Evolutionary conservation across 495 filamentous ascomycete species (phyloP).

Genomic region (Eremomyces bilateralis): DNA sequence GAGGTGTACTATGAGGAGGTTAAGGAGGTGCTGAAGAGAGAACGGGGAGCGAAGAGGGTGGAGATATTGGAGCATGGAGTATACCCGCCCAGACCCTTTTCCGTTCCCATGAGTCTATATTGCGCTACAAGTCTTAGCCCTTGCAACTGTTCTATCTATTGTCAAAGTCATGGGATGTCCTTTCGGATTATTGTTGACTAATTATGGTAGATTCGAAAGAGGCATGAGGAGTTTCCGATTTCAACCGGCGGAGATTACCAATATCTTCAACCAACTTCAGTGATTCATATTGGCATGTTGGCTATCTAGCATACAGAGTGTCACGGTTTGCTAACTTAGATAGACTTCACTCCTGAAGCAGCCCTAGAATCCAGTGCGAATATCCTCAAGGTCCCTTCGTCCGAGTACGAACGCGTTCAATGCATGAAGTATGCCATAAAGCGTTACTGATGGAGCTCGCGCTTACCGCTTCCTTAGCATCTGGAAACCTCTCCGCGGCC

Average conservation of each 20-base stretch:
- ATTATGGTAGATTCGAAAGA: constrained; percentile 2
- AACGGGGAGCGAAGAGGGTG: neutral
- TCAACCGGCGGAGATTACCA: constrained; percentile 3
- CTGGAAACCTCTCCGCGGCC: constrained; percentile 3
- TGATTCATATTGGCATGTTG: constrained; percentile 1
- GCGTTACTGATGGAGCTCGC: neutral
- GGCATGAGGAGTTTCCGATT: constrained; percentile 3
- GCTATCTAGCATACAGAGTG: too few relatives aligned
- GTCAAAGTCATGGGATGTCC: too few relatives aligned
- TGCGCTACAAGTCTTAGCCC: too few relatives aligned
- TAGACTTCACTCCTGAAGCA: neutral
- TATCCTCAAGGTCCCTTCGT: neutral
- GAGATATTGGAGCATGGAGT: constrained; percentile 5
- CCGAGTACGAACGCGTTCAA: neutral
- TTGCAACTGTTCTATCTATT: too few relatives aligned
- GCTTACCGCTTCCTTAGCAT: neutral
- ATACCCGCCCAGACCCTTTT: neutral
- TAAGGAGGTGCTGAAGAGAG: neutral
- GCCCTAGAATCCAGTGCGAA: neutral
- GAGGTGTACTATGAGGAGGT: constrained; percentile 2
- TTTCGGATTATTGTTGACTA: too few relatives aligned
- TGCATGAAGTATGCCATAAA: neutral
- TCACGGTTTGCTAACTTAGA: too few relatives aligned
- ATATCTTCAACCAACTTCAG: constrained; percentile 3
- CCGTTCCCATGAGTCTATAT: too few relatives aligned